Percentiles rank a stretch among this genome's conserved stretches.
phyloP scores from a whole-genome alignment of 2,329 filamentous ascomycete genomes.

The Clarireedia sp. region DNA sequence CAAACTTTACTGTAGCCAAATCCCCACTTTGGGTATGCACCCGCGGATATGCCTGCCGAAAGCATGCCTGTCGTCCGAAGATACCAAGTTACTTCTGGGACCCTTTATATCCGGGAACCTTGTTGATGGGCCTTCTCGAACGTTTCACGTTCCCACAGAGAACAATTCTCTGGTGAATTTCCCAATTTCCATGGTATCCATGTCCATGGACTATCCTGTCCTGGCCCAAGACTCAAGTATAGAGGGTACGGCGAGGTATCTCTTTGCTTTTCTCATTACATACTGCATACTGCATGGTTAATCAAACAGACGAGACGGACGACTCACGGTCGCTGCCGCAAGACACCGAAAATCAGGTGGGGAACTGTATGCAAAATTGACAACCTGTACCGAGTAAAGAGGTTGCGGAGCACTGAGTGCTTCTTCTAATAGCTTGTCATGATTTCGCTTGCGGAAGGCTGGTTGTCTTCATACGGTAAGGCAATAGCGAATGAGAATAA shows the following conservation, averaged over 20 bases:
- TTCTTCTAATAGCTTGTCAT: neutral
- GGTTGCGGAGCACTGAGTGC: neutral
- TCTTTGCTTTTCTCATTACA: no score
- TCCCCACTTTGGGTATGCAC: neutral
- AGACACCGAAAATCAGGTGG: neutral
- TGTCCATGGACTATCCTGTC: neutral
- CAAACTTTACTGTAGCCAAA: neutral
- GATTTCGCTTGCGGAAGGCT: neutral
- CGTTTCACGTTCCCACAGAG: slow-evolving; percentile 18
- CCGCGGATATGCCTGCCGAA: neutral
- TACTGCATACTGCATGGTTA: no score
- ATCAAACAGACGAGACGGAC: neutral
- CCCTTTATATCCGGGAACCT: slow-evolving; percentile 14
- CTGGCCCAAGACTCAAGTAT: no score
- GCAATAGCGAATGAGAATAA: neutral
- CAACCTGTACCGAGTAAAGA: no score
- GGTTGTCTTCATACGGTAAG: neutral
- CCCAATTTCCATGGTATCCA: neutral
- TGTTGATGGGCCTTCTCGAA: slow-evolving; percentile 27
- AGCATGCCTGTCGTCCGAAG: neutral
- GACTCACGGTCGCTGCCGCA: neutral
- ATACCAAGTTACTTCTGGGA: neutral
- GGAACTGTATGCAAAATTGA: neutral
- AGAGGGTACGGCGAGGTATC: no score
- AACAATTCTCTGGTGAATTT: neutral